These are phyloP conservation scores for Debaryomyces prosopidis DNA, from an alignment of 805 yeast species.

Conservation along the genomic window DNA sequence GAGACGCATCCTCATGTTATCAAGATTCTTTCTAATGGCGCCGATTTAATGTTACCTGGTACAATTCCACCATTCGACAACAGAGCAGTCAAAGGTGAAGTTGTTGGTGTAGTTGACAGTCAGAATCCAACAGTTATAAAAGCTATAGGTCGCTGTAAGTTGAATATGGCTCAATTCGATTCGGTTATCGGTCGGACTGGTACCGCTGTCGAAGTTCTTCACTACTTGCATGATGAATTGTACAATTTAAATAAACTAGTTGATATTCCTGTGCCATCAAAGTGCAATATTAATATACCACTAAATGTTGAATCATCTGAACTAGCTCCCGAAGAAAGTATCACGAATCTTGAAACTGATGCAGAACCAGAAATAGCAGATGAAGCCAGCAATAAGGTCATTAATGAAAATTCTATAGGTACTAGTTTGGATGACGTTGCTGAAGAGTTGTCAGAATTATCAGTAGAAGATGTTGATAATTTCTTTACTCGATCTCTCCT, in stretches of 20 bases:
- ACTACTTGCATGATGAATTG: conserved; percentile 66
- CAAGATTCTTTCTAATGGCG: conserved; percentile 71
- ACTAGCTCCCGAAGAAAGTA: neutral
- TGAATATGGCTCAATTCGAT: conserved; percentile 46
- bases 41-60: conserved; percentile 79
- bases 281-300: conserved; percentile 40
- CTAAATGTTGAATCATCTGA: conserved; percentile 14
- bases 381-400: too few relatives aligned
- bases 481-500: conserved; percentile 70
- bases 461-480: conserved; percentile 68
- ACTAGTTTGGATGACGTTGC: conserved; percentile 27
- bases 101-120: conserved; percentile 72
- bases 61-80: conserved; percentile 59
- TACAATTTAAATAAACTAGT: conserved; percentile 48
- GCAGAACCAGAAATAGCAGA: neutral
- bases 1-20: conserved; percentile 75
- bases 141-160: conserved; percentile 68
- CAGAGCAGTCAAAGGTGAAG: conserved; percentile 46
- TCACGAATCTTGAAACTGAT: neutral
- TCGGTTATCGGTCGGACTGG: conserved; percentile 68
- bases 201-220: conserved; percentile 74
- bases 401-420: neutral
- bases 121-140: conserved; percentile 60
- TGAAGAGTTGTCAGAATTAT: conserved; percentile 40
- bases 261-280: conserved; percentile 32